Evolutionary conservation across 164 flowering plant genomes (phyloP), one percentile per base, ranked within the genome.

Genomic region (Berberis thunbergii): DNA sequence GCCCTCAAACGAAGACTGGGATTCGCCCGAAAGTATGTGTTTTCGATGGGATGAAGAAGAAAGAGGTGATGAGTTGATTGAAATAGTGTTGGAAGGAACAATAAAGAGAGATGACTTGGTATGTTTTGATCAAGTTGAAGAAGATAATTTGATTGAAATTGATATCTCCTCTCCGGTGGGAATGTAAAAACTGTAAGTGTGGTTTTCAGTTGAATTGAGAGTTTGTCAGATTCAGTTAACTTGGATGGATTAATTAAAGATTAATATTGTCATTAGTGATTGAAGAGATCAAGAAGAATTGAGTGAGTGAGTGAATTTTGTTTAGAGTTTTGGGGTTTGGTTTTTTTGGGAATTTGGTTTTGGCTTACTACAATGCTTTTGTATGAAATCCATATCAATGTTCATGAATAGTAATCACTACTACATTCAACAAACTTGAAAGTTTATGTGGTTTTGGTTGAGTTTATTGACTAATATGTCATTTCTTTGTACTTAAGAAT

Each of bases 71-170:
- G 87, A 68, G 42, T 61, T 85, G 70, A 83, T 87, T 45, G 94
- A 84, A 74, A 84, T 87, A 46, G 60, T 69, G 1, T 67, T 87
- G 45, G 81, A 79, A 41, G 81, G 54, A 10, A 46, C 7, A 12
- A 78, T 43, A 70, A 61, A 7, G 64, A 74, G 63, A 57, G 67
- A 8, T 42, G 48, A 45, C 45, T 45, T 9, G 64, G 53, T 59
- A 67, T 72, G 26, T 26, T 26, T 26, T 26, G 26, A 26, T 56
- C 74, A 73, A n/a, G 74, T 64, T 4, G 88, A 85, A 49, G 91
- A 83, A 48, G 96, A 88, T 4, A 83, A 81, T 73, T 59, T 84
- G 78, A 86, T 89, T 11, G 96, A 86, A 69, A 88, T 88, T 56
- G 90, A 89, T 55, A 77, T 88, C 44, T 80, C 49, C 4, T 40